A percentile compares a stretch with the other conserved stretches of the same genome.
Evolutionary conservation across 2,329 filamentous ascomycete species (phyloP).

Genomic region (Juglanconis oblonga): DNA sequence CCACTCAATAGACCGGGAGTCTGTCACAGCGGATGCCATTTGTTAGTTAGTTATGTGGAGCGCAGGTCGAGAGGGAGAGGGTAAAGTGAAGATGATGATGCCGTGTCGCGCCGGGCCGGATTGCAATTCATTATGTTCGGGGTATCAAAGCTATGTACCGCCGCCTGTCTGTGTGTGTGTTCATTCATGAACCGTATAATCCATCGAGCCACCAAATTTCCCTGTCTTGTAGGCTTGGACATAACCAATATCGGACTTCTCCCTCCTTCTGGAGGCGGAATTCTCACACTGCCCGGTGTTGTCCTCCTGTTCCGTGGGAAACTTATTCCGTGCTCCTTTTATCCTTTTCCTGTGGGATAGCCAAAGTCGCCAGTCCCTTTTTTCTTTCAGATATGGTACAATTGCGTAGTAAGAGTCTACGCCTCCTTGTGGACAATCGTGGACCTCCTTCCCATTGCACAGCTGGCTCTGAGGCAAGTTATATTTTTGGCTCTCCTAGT

Average conservation of each 20-base stretch:
- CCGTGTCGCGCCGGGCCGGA: neutral
- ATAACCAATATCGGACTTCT: neutral
- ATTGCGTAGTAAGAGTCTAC: neutral
- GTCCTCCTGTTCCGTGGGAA: neutral
- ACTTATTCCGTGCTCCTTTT: neutral
- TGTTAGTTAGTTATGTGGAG: too few species aligned
- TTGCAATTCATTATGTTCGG: neutral
- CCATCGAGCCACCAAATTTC: neutral
- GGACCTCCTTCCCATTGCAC: too few species aligned
- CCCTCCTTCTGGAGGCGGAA: neutral
- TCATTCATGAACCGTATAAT: neutral
- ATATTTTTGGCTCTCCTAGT: neutral
- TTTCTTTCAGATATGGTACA: neutral
- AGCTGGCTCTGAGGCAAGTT: too few species aligned
- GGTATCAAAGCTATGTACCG: neutral
- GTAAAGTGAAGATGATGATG: neutral
- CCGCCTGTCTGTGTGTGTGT: neutral
- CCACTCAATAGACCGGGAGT: too few species aligned
- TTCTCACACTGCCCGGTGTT: neutral
- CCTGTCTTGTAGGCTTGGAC: neutral
- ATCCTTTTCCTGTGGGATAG: neutral
- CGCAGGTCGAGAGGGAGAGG: too few species aligned
- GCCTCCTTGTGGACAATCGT: neutral
- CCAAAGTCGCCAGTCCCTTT: neutral
- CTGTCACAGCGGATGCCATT: too few species aligned